Evolutionary conservation across 148 eudicot genomes (phyloP).

Genomic region (Fallopia convolvulus): DNA sequence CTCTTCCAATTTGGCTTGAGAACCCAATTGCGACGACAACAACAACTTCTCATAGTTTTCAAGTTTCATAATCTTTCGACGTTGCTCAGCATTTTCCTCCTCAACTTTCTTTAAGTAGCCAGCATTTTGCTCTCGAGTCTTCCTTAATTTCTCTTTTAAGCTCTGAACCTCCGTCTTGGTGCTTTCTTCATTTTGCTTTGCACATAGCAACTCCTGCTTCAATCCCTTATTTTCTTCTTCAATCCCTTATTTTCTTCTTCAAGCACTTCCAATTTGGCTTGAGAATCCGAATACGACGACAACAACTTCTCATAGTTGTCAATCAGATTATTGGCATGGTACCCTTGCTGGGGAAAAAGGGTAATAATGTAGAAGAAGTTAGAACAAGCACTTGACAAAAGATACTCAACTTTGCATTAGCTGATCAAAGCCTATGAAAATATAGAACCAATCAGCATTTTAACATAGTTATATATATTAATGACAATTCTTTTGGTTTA

Average conservation of each 20-base stretch:
- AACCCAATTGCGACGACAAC: too few relatives aligned
- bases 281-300: not conserved
- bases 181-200: not conserved
- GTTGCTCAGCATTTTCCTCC: too few relatives aligned
- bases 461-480: too few relatives aligned
- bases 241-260: not conserved
- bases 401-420: too few relatives aligned
- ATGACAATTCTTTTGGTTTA: too few relatives aligned
- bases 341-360: not conserved
- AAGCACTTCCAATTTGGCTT: not conserved
- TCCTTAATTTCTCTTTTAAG: not conserved
- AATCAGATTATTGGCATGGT: not conserved
- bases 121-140: not conserved
- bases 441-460: too few relatives aligned
- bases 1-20: too few relatives aligned
- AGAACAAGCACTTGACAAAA: not conserved
- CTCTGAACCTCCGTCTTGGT: not conserved
- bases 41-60: too few relatives aligned
- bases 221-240: too few relatives aligned
- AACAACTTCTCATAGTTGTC: not conserved
- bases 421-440: too few relatives aligned
- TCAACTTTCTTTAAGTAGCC: not conserved
- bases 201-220: too few relatives aligned
- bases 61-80: too few relatives aligned
- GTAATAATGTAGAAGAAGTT: not conserved